Conservation (phyloP, 2,329 filamentous ascomycete species). For the Cladophialophora yegresii region DNA sequence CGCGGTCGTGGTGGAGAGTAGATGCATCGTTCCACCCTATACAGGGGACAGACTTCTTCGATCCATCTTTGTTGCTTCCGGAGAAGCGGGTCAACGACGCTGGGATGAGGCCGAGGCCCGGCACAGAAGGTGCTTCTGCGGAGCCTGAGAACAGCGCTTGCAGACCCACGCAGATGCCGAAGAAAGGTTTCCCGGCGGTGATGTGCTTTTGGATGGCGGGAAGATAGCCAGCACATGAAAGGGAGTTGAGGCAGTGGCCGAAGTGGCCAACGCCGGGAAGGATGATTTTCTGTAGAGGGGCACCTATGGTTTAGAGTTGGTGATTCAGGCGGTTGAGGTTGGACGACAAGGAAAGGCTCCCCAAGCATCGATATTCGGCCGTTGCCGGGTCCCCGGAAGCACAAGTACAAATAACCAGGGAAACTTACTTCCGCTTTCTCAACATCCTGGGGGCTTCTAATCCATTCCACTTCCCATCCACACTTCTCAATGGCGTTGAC, state of each 20-base stretch:
- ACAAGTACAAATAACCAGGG: not conserved
- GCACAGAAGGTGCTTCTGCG: slow-evolving; percentile 69
- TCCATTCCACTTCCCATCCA: slow-evolving; percentile 90
- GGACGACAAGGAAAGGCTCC: not conserved
- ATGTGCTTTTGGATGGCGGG: slow-evolving; percentile 83
- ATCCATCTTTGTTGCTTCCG: slow-evolving; percentile 24
- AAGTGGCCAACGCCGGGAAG: slow-evolving; percentile 97
- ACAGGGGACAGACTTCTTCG: slow-evolving; percentile 74
- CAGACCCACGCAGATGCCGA: slow-evolving; percentile 94
- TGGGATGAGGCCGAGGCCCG: slow-evolving; percentile 75
- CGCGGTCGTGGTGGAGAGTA: slow-evolving; percentile 48
- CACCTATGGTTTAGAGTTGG: not conserved
- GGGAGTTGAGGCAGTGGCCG: slow-evolving; percentile 87
- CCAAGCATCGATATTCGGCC: not conserved
- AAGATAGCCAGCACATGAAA: slow-evolving; percentile 78
- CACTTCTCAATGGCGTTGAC: slow-evolving; percentile 95
- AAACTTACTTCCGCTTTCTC: slow-evolving; percentile 73
- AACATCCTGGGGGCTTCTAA: slow-evolving; percentile 81
- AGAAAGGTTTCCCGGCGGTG: slow-evolving; percentile 88
- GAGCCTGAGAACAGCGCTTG: slow-evolving; percentile 89
- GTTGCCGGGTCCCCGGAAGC: not conserved
- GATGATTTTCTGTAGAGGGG: slow-evolving; percentile 72
- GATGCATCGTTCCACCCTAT: slow-evolving; percentile 97
- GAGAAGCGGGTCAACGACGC: slow-evolving; percentile 75
- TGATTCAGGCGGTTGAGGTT: not conserved